Conservation (phyloP, 2,329 filamentous ascomycete species). For the Amauroascus niger region DNA sequence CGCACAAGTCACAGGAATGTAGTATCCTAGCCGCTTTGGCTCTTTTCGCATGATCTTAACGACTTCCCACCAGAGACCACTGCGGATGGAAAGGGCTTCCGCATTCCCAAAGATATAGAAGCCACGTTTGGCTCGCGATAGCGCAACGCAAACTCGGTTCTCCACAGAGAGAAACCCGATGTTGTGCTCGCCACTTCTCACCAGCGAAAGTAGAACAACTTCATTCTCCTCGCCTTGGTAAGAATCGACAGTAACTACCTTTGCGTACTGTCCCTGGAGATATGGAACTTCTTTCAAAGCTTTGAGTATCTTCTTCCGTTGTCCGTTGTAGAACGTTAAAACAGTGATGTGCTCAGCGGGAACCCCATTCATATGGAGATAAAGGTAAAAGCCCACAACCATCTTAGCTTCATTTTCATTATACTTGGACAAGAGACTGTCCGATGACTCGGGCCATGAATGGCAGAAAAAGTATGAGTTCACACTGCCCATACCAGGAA, state of each 20-base stretch:
- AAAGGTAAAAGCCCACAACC: slow-evolving; percentile 60
- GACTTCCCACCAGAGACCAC: slow-evolving; percentile 45
- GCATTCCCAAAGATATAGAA: slow-evolving; percentile 80
- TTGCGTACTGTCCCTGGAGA: slow-evolving; percentile 40
- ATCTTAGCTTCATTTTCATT: slow-evolving; percentile 68
- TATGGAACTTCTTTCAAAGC: slow-evolving; percentile 36
- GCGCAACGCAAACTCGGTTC: slow-evolving; percentile 53
- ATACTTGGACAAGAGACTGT: slow-evolving; percentile 55
- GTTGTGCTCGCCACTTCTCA: slow-evolving; percentile 54
- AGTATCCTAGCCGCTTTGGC: slow-evolving; percentile 37
- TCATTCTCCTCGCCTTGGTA: slow-evolving; percentile 91
- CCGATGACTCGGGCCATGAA: slow-evolving; percentile 53
- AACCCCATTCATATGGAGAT: slow-evolving; percentile 61
- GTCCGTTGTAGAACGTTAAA: slow-evolving; percentile 80
- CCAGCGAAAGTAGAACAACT: slow-evolving; percentile 68
- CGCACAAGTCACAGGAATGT: slow-evolving; percentile 54
- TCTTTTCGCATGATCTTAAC: slow-evolving; percentile 33
- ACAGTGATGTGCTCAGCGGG: slow-evolving; percentile 58
- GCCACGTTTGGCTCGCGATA: slow-evolving; percentile 63
- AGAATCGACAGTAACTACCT: slow-evolving; percentile 73
- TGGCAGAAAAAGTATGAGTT: slow-evolving; percentile 57
- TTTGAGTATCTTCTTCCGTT: slow-evolving; percentile 55
- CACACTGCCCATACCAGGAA: slow-evolving; percentile 54
- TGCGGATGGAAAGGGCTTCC: slow-evolving; percentile 40
- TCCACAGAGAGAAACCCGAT: slow-evolving; percentile 66